Base-by-base conservation (phyloP, 176 grass and related monocot species). In the Saccharum officinarum region DNA sequence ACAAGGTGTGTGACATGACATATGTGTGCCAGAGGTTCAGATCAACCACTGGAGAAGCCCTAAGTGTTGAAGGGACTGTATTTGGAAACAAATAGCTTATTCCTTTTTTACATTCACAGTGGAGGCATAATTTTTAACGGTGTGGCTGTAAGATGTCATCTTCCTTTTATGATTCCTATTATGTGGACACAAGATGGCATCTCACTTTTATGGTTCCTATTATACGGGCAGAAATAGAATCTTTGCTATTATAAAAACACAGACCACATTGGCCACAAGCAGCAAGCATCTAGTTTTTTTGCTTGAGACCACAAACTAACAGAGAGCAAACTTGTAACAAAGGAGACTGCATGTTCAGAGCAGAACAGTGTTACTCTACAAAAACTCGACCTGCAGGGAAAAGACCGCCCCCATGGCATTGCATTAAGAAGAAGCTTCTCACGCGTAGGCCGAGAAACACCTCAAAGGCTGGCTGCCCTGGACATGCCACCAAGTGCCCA, bases 181-280 rank as follows among this genome's bases (percentile, higher is more conserved):
- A 75, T 87, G 60, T 75, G 12, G 28, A 54, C 61, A 76, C 16
- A 67, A 81, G 69, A 81, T 75, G 11, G 6, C 28, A 73, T 49
- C 26, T 54, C 70, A 36, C 18, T 30, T 83, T 79, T 23, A 71
- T 39, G 33, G n/a, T 78, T 71, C 83, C 57, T 15, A 49, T 67
- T 18, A 74, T 86, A 44, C 54, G 17, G 26, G 54, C 23, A 81
- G 15, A 65, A 65, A 80, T 52, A n/a, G 1, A 20, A 72, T 63
- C 37, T 41, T 41, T 77, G 23, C 60, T n/a, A 63, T 52, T 59
- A 83, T 42, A 72, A 83, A 88, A 52, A 66, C 54, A 11, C 25
- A 30, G 78, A 55, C 14, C 40, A 20, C 16, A 26, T 42, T 79
- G 55, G 15, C 46, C 59, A 84, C 44, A 63, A 79, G 31, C n/a